Base-by-base conservation (phyloP, 2,329 filamentous ascomycete genomes). In the Zasmidium cellare region DNA sequence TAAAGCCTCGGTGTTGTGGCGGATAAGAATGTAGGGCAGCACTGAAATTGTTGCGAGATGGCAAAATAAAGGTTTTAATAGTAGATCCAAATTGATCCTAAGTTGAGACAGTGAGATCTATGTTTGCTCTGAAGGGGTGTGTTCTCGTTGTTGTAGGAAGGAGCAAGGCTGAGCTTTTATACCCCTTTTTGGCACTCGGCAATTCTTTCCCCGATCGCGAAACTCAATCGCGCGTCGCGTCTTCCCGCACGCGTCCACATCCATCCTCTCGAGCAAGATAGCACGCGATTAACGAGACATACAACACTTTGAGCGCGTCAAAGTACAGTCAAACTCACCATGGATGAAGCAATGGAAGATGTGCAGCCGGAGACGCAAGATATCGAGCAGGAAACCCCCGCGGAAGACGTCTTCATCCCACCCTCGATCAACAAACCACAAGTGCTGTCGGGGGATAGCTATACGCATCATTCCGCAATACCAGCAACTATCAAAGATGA, bases 391-490 rank as follows among this genome's bases (percentile, higher is more conserved):
- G 71, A 74, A 62, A 74, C 71, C 2, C 70, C 72, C 3, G 56
- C 65, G 7, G 65, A 63, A 44, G 54, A 71, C 58, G 68, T 79
- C 58, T 81, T 81, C 70, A 77, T 76, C 60, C 75, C 79, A 14
- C 78, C 79, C 7, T 81, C 79, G 1, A 75, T 82, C 56, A 54
- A 75, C 61, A 72, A 67, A 46, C 44, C 63, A 28, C 65, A 73
- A 25, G 70, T 80, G 35, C 67, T 79, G 9, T 62, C 69, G 2
- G 79, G 79, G 56, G 72, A 72, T 46, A 79, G 78, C 52, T 81
- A 82, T 62, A 77, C 79, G 9, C 74, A 81, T 61, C 78, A 76
- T 56, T 80, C 78, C 11, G 67, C 74, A 1, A 74, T 80, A 16
- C 79, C 79, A 3, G 56, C 68, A 44, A 66, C 69, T 16, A 69